Percentiles rank a stretch among this genome's conserved stretches.
Evolutionary conservation across 106 monocot species (phyloP).

Genomic region (Narthecium ossifragum): DNA sequence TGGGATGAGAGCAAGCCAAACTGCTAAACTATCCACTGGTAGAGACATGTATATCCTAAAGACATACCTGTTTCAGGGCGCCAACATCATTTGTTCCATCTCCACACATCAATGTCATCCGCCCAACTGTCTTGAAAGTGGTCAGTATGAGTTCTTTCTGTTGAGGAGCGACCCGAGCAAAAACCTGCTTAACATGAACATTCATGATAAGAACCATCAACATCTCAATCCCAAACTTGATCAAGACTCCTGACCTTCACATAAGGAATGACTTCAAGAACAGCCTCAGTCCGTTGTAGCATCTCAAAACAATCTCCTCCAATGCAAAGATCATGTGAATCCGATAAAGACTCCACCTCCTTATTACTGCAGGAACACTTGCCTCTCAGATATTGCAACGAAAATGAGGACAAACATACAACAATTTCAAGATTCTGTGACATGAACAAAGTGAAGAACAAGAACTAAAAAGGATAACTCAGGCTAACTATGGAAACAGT

Average conservation of each 20-base stretch:
- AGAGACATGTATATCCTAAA: too few relatives aligned
- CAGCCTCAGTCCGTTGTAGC: constrained; percentile 65
- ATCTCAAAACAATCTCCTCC: constrained; percentile 96
- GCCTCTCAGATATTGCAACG: not conserved
- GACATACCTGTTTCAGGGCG: constrained; percentile 83
- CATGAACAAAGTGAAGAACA: too few relatives aligned
- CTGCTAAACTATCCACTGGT: too few relatives aligned
- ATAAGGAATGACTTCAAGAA: constrained; percentile 84
- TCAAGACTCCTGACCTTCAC: constrained; percentile 59
- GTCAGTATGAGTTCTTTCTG: constrained; percentile 96
- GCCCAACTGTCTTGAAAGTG: constrained; percentile 85
- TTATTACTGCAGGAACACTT: constrained; percentile 32
- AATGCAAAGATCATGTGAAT: constrained; percentile 92
- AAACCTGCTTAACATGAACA: constrained; percentile 74
- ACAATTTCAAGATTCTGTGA: too few relatives aligned
- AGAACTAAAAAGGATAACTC: too few relatives aligned
- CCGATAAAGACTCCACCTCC: constrained; percentile 75
- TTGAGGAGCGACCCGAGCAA: constrained; percentile 96
- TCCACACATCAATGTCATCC: constrained; percentile 99
- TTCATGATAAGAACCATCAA: too few relatives aligned
- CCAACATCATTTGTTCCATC: constrained; percentile 99
- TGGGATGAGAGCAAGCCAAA: too few relatives aligned
- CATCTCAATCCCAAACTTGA: not conserved
- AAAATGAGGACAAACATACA: not conserved
- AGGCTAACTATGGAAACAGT: too few relatives aligned